Percentiles rank a stretch among this genome's conserved stretches.
Evolutionary conservation across 2,329 filamentous ascomycete species (phyloP).

Genomic region (Colletotrichum sp.): DNA sequence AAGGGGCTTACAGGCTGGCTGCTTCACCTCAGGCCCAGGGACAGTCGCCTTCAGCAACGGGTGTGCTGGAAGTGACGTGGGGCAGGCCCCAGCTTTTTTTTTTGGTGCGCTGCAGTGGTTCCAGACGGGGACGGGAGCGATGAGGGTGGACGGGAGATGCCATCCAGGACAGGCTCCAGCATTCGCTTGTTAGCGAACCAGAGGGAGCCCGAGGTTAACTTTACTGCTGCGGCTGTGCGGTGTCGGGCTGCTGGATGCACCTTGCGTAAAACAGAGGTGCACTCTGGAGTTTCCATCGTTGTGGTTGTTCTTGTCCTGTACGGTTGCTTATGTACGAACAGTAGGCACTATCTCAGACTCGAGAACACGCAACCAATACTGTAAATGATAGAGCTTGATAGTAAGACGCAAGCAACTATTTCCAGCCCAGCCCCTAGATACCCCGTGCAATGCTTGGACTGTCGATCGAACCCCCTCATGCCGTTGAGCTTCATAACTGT

Average conservation of each 20-base stretch:
- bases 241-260: not conserved
- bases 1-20: not conserved
- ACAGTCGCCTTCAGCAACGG: not conserved
- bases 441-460: not conserved
- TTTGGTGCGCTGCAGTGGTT: not conserved
- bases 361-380: not conserved
- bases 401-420: not conserved
- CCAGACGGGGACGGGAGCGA: not conserved
- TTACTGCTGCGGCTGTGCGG: not conserved
- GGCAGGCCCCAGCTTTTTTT: not conserved
- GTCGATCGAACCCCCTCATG: not conserved
- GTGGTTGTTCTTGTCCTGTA: not conserved
- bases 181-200: not conserved
- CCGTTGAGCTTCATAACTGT: not conserved
- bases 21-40: not conserved
- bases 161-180: not conserved
- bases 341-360: not conserved
- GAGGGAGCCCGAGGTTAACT: not conserved
- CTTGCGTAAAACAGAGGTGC: not conserved
- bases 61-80: not conserved
- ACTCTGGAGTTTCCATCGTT: not conserved
- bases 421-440: not conserved
- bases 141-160: not conserved
- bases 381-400: not conserved
- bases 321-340: not conserved